Evolutionary conservation across 2,329 filamentous ascomycete species (phyloP).

Genomic region (Aureobasidium lini): DNA sequence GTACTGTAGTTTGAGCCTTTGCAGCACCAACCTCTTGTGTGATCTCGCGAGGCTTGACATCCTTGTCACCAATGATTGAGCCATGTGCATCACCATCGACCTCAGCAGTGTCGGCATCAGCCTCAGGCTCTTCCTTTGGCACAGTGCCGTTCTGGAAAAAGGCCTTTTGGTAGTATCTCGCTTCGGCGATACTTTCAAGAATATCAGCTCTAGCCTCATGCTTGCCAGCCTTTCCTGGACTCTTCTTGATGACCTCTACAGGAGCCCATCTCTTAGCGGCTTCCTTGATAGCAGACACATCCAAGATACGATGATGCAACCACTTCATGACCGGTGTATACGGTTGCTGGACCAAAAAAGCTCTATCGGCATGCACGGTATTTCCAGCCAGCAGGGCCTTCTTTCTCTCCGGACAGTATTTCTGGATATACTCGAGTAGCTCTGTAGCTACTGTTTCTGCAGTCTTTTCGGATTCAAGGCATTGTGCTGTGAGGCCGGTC

Average conservation of each 20-base stretch:
- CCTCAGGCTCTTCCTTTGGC: background rate
- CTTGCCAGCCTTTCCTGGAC: slow-evolving; percentile 64
- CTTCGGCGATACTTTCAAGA: slow-evolving; percentile 89
- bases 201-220: slow-evolving; percentile 89
- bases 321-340: slow-evolving; percentile 67
- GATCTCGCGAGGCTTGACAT: slow-evolving; percentile 49
- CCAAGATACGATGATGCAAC: slow-evolving; percentile 83
- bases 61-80: slow-evolving; percentile 45
- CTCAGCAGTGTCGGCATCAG: background rate
- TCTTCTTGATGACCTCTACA: slow-evolving; percentile 49
- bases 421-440: slow-evolving; percentile 71
- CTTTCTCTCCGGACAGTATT: slow-evolving; percentile 58
- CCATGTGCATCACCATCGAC: slow-evolving; percentile 35
- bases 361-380: slow-evolving; percentile 81
- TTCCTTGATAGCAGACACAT: slow-evolving; percentile 90
- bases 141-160: slow-evolving; percentile 48
- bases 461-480: slow-evolving; percentile 64
- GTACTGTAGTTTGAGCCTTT: background rate
- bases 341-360: slow-evolving; percentile 67
- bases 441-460: slow-evolving; percentile 63
- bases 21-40: slow-evolving; percentile 33
- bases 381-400: slow-evolving; percentile 79
- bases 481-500: slow-evolving; percentile 73
- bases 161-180: slow-evolving; percentile 67
- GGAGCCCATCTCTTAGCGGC: slow-evolving; percentile 74